A percentile compares a stretch with the other conserved stretches of the same genome.
Evolutionary conservation across 2,329 filamentous ascomycete species (phyloP).

Genomic region (Emergomyces orientalis): DNA sequence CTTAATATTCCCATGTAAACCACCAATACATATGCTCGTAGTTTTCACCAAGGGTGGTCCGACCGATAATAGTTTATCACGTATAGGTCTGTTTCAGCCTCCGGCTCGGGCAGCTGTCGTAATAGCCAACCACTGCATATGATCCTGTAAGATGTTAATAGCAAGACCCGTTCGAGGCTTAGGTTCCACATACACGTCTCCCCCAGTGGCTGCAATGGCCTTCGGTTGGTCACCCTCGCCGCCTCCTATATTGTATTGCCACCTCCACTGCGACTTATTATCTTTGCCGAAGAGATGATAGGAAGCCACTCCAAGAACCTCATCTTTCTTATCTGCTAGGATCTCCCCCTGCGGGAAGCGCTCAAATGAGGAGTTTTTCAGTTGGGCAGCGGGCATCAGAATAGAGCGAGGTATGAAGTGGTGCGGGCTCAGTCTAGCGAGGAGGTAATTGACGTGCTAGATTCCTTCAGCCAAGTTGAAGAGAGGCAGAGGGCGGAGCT

Average conservation of each 20-base stretch:
- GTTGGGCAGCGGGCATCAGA: slow-evolving; percentile 2
- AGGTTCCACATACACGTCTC: slow-evolving; percentile 7
- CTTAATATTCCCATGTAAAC: not conserved
- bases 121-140: slow-evolving; percentile 8
- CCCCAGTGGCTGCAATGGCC: not conserved
- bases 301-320: slow-evolving; percentile 7
- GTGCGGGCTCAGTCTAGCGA: slow-evolving; percentile 3
- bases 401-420: not conserved
- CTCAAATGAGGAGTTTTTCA: slow-evolving; percentile 7
- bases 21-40: not conserved
- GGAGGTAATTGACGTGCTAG: slow-evolving; percentile 5
- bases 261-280: slow-evolving; percentile 6
- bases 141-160: slow-evolving; percentile 6
- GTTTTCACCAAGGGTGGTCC: slow-evolving; percentile 7
- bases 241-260: slow-evolving; percentile 1
- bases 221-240: slow-evolving; percentile 1
- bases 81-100: not conserved
- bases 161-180: not conserved
- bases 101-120: not conserved
- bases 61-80: slow-evolving; percentile 9
- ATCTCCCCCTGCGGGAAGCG: not conserved
- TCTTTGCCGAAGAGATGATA: slow-evolving; percentile 9
- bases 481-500: not conserved
- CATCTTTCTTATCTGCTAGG: slow-evolving; percentile 4
- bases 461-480: slow-evolving; percentile 4